These are phyloP conservation scores for Magnolia changhungtana DNA, from an alignment of 164 flowering plant species.

Conservation along the genomic window DNA sequence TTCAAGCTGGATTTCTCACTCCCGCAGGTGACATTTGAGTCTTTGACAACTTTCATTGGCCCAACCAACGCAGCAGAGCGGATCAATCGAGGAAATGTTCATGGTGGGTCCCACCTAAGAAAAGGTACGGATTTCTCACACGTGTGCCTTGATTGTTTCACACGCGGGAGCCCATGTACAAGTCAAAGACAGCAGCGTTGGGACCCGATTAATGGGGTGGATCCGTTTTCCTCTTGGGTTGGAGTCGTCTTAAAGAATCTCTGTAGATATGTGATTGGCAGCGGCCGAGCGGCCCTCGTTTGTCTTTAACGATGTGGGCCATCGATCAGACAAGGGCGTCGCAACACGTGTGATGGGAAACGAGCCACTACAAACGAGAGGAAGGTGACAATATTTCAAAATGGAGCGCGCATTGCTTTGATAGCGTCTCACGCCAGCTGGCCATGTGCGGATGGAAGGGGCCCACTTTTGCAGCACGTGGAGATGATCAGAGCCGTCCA, in stretches of 20 bases:
- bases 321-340: slow-evolving; percentile 3
- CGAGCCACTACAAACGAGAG: neutral
- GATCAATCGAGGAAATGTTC: too few species aligned
- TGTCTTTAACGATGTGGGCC: neutral
- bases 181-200: neutral
- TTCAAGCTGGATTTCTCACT: too few species aligned
- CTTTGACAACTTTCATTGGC: too few species aligned
- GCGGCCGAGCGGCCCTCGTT: neutral
- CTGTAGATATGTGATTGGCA: neutral
- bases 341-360: neutral
- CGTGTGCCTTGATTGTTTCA: too few species aligned
- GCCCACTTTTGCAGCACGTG: neutral
- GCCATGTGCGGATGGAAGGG: too few species aligned
- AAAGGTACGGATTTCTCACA: too few species aligned
- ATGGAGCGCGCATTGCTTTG: neutral
- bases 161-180: too few species aligned
- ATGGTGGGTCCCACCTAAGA: too few species aligned
- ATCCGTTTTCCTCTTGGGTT: neutral
- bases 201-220: too few species aligned
- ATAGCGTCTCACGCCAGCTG: neutral
- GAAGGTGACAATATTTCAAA: neutral
- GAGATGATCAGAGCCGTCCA: neutral
- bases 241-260: neutral
- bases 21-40: too few species aligned
- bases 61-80: too few species aligned